A percentile compares a stretch with the other conserved stretches of the same genome.
Conservation (phyloP, 305 asterid genomes). For the Stenogyne calaminthoides region DNA sequence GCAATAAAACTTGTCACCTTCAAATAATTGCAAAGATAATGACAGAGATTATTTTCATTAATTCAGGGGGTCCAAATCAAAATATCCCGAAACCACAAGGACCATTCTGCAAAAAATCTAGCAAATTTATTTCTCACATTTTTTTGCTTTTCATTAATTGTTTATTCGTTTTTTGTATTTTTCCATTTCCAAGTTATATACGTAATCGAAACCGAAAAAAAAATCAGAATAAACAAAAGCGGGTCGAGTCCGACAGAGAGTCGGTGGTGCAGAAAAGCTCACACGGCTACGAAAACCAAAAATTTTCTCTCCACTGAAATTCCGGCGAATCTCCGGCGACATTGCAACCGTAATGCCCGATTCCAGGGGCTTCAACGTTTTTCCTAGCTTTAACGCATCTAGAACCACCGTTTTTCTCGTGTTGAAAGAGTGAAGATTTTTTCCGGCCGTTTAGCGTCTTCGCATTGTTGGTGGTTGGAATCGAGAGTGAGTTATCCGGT, state of each 20-base stretch:
- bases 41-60: slow-evolving; percentile 22
- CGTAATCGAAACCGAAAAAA: slow-evolving; percentile 59
- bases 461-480: slow-evolving; percentile 23
- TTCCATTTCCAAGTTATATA: slow-evolving; percentile 17
- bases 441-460: slow-evolving; percentile 17
- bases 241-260: slow-evolving; percentile 45
- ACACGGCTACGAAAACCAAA: slow-evolving; percentile 14
- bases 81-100: slow-evolving; percentile 25
- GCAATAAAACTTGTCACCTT: slow-evolving; percentile 26
- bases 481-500: background rate
- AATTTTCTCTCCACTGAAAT: slow-evolving; percentile 12
- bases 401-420: background rate
- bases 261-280: slow-evolving; percentile 42
- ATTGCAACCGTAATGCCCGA: slow-evolving; percentile 30
- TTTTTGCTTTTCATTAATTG: background rate
- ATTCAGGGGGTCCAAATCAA: slow-evolving; percentile 23
- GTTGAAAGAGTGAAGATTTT: background rate
- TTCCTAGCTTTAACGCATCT: background rate
- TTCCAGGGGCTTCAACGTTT: background rate
- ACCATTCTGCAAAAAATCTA: slow-evolving; percentile 22
- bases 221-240: slow-evolving; percentile 52
- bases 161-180: background rate
- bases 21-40: slow-evolving; percentile 30
- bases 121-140: background rate
- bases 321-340: slow-evolving; percentile 42